Base-by-base conservation (phyloP, 176 grass and related monocot species). In the Carex parvula region DNA sequence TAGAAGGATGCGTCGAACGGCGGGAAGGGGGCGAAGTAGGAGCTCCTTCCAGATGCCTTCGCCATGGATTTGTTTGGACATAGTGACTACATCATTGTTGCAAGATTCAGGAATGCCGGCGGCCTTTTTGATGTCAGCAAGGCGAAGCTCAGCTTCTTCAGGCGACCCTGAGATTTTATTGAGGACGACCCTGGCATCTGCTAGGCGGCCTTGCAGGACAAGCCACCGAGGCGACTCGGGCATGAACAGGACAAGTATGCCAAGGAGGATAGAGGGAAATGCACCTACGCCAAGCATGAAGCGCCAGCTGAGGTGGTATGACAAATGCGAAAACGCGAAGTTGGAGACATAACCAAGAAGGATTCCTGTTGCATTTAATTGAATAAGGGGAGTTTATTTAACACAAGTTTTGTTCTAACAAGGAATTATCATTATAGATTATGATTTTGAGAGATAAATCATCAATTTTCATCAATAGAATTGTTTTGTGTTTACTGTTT, bases 191-290 rank as follows among this genome's bases (percentile, higher is more conserved):
- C 83, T 93, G 54, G 94, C 94, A 2, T 96, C 94, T 11, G 70
- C 87, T 37, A 93, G 85, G 15, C 91, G 91, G 8, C 94, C 94
- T 55, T 91, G 92, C 74, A 96, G 90, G 87, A 96, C 75, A 15
- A 96, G 94, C 89, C 89, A 96, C 46, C 94, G 91, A 1, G 94
- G 94, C 1, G 94, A 96, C 81, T 96, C 94, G 0, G 94, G 94
- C 94, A 96, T 93, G 85, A 84, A 84, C 37, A 96, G 70, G 12
- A 93, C 94, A 72, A 89, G 80, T 65, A 91, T 20, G 0, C 81
- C 91, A 3, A 96, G 94, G 79, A 96, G 32, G 12, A 96, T 81
- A 35, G 94, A 91, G 10, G 94, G 94, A 37, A 83, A 69, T 0
- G 91, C 94, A 33, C 94, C 94, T 14, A 91, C 83, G 80, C 89